Base-by-base conservation (phyloP, 495 filamentous ascomycete genomes). In the Xylaria longipes region DNA sequence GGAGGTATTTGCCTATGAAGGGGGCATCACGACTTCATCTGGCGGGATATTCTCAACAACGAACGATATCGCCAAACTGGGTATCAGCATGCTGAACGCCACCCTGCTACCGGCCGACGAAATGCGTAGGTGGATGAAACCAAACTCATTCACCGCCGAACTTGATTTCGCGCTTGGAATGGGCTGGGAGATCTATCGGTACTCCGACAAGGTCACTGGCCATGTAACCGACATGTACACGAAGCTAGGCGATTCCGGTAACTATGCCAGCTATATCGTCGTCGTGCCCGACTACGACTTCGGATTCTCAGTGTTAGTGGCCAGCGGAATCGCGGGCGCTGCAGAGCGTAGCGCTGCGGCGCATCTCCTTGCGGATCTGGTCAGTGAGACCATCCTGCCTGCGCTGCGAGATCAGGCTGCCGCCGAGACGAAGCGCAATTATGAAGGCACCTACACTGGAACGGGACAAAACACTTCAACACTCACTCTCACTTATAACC, bases 51-150 rank as follows among this genome's bases (percentile, higher is more conserved):
- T 76, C 41, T 76, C 57, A 72, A 77, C 70, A 22, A 60, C 37
- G 8, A 67, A 65, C 43, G 80, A 80, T 35, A 67, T 81, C 31
- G 75, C 76, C 22, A 78, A 73, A 31, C 68, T 87, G 2, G 86
- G 85, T n/a, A 79, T 77, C 35, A 81, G 80, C 31, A 83, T 88
- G 58, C 80, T 88, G 20, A 85, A 83, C 70, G 83, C 77, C 27
- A 80, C 79, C 0, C 77, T 88, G 0, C 75, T 88, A 4, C 60
- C 82, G 1, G 65, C 80, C 0, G 72, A 74, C 7, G 52, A 72
- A 25, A 89, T 84, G 4, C 78, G 85, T 52, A 64, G 75, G 56
- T 88, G 86, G 87, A 73, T 89, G 66, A 87, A 87, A 72, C 87
- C 86, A 0, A 45, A 65, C 20, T 69, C 83, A 4, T 80, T 83